Percentiles rank a stretch among this genome's conserved stretches.
Conservation (phyloP, 352 stramenopile species). For the Pythium brachiatum region DNA sequence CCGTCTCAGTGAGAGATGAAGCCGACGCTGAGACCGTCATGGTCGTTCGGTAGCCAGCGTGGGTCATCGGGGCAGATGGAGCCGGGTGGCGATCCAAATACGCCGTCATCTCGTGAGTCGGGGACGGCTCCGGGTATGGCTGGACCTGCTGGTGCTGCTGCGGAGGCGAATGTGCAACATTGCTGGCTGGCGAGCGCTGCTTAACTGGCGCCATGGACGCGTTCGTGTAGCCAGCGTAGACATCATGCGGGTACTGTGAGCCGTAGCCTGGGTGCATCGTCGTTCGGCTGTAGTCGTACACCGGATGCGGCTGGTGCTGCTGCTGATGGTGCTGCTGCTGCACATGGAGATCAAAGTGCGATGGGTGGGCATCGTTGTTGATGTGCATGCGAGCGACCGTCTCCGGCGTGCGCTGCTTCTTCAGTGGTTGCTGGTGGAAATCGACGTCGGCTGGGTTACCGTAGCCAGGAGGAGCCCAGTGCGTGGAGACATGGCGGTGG, state of each 20-base stretch:
- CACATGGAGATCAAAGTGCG: slow-evolving; percentile 21
- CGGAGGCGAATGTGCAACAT: slow-evolving; percentile 12
- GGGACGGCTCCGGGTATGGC: slow-evolving; percentile 20
- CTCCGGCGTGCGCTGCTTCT: slow-evolving; percentile 31
- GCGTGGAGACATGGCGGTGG: slow-evolving; percentile 2
- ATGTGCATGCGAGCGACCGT: slow-evolving; percentile 23
- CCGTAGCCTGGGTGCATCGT: slow-evolving; percentile 6
- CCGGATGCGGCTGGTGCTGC: not conserved
- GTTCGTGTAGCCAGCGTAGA: slow-evolving; percentile 13
- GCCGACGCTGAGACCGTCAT: slow-evolving; percentile 3
- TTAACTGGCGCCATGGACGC: slow-evolving; percentile 1
- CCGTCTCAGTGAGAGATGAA: slow-evolving; percentile 5
- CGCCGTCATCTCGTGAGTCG: slow-evolving; percentile 14
- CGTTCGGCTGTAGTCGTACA: slow-evolving; percentile 17
- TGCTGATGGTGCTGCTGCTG: slow-evolving; percentile 8
- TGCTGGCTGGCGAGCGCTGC: slow-evolving; percentile 4
- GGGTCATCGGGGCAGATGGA: slow-evolving; percentile 6
- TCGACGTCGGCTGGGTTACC: slow-evolving; percentile 10
- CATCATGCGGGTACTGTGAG: slow-evolving; percentile 13
- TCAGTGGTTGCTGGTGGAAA: slow-evolving; percentile 16
- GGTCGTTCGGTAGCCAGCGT: slow-evolving; percentile 17
- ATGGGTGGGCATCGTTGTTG: not conserved
- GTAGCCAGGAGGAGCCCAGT: slow-evolving; percentile 21
- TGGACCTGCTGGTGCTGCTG: slow-evolving; percentile 23
- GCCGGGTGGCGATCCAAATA: slow-evolving; percentile 14